These are phyloP conservation scores for Cyclotella choctawhatcheeana DNA, from an alignment of 108 stramenopile genomes.

Conservation along the genomic window DNA sequence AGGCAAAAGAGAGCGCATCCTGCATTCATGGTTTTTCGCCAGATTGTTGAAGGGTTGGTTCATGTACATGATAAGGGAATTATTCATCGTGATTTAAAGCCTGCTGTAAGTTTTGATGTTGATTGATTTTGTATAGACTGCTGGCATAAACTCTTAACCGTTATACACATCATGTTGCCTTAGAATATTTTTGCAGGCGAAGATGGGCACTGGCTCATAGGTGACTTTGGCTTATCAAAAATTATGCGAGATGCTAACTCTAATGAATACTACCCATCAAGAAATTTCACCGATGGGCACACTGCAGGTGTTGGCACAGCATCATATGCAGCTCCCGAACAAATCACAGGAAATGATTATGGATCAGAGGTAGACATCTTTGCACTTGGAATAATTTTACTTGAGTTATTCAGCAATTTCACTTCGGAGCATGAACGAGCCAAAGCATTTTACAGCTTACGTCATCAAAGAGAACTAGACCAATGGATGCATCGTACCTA, in stretches of 20 bases:
- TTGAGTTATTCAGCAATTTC: constrained; percentile 92
- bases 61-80: constrained; percentile 84
- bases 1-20: constrained; percentile 46
- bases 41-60: constrained; percentile 72
- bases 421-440: constrained; percentile 88
- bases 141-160: too few relatives aligned
- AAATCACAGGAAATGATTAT: constrained; percentile 76
- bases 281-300: constrained; percentile 10
- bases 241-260: constrained; percentile 41
- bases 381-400: constrained; percentile 91
- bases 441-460: constrained; percentile 72
- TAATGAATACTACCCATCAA: constrained; percentile 17
- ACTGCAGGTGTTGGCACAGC: constrained; percentile 95
- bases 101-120: constrained; percentile 48
- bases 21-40: constrained; percentile 69
- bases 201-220: constrained; percentile 85
- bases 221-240: constrained; percentile 92
- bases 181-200: constrained; percentile 75
- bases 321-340: constrained; percentile 95
- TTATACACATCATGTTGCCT: not conserved
- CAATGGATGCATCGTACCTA: constrained; percentile 50
- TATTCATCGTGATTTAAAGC: constrained; percentile 90
- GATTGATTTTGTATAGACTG: not conserved
- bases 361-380: constrained; percentile 91
- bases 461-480: constrained; percentile 56